A percentile compares a stretch with the other conserved stretches of the same genome.
Conservation (phyloP, 1,139 yeast species). For the Pichia sp. region DNA sequence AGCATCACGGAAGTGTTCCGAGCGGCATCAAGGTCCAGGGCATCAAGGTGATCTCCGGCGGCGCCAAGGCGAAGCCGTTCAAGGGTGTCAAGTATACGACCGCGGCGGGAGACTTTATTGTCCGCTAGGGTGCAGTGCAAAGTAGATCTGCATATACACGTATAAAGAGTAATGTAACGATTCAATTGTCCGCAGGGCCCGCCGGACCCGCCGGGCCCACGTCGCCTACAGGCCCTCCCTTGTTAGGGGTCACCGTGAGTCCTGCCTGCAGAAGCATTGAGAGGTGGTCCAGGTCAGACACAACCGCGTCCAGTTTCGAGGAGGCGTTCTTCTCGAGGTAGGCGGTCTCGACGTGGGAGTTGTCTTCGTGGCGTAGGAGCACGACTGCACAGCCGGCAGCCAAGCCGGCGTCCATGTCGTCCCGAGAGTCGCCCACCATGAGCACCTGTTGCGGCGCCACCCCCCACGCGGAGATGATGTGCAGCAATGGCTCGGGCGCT, state of each 20-base stretch:
- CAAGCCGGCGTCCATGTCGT: slow-evolving; percentile 58
- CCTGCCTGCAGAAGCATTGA: slow-evolving; percentile 38
- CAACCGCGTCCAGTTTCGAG: slow-evolving; percentile 38
- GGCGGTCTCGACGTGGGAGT: slow-evolving; percentile 31
- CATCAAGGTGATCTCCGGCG: slow-evolving; percentile 63
- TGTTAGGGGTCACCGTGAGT: slow-evolving; percentile 21
- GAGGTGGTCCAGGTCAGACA: slow-evolving; percentile 41
- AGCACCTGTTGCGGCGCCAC: slow-evolving; percentile 41
- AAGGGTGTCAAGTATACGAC: slow-evolving; percentile 89
- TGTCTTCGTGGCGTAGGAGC: slow-evolving; percentile 46
- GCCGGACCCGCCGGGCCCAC: no score
- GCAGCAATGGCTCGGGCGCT: slow-evolving; percentile 53
- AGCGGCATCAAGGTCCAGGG: slow-evolving; percentile 72
- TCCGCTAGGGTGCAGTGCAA: slow-evolving; percentile 33
- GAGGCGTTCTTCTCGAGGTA: slow-evolving; percentile 28
- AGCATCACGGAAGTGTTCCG: slow-evolving; percentile 66
- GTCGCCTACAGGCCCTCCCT: no score
- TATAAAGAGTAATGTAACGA: not conserved
- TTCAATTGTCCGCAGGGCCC: slow-evolving; percentile 1
- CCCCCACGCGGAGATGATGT: slow-evolving; percentile 38
- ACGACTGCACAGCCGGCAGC: slow-evolving; percentile 56
- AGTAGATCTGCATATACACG: not conserved
- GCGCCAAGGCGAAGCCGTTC: slow-evolving; percentile 68
- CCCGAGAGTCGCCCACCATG: slow-evolving; percentile 70
- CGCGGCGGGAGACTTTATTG: slow-evolving; percentile 54